Percentiles rank a stretch among this genome's conserved stretches.
These are phyloP conservation scores for Monosporascus cannonballus DNA, from an alignment of 2,329 filamentous ascomycete genomes.

Conservation along the genomic window DNA sequence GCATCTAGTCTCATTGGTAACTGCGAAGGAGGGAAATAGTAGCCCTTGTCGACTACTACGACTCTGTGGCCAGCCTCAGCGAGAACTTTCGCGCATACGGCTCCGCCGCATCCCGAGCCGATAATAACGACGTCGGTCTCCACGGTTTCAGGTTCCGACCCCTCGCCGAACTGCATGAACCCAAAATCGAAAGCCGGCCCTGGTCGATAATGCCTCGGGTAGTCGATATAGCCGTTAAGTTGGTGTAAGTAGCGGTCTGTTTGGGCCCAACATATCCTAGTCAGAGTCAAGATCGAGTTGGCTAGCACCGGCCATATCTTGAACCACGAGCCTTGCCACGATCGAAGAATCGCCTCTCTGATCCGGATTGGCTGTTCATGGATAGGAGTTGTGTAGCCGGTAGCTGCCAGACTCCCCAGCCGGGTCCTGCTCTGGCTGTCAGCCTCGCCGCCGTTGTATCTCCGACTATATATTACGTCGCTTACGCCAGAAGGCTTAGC, in stretches of 20 bases:
- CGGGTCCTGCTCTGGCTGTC: conserved; percentile 43
- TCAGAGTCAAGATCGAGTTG: conserved; percentile 49
- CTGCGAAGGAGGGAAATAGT: conserved; percentile 65
- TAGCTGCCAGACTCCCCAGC: conserved; percentile 57
- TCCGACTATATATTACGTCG: not conserved
- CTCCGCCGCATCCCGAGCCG: conserved; percentile 82
- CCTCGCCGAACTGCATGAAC: conserved; percentile 52
- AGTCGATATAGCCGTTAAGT: conserved; percentile 52
- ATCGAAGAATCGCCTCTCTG: conserved; percentile 55
- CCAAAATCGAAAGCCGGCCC: conserved; percentile 48
- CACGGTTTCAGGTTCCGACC: conserved; percentile 48
- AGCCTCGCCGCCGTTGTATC: conserved; percentile 1
- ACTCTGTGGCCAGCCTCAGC: conserved; percentile 61
- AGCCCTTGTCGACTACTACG: conserved; percentile 76
- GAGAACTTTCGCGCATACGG: conserved; percentile 73
- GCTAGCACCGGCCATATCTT: conserved; percentile 48
- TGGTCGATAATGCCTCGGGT: conserved; percentile 44
- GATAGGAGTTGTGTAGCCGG: conserved; percentile 59
- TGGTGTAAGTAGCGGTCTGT: conserved; percentile 48
- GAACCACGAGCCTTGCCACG: conserved; percentile 56
- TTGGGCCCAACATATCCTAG: conserved; percentile 49
- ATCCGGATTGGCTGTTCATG: conserved; percentile 53
- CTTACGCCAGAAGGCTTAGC: conserved; percentile 39
- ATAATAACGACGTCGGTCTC: conserved; percentile 80
- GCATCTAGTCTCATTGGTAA: conserved; percentile 67